Conservation (phyloP, 345 rosid species). For the Boechera retrofracta region DNA sequence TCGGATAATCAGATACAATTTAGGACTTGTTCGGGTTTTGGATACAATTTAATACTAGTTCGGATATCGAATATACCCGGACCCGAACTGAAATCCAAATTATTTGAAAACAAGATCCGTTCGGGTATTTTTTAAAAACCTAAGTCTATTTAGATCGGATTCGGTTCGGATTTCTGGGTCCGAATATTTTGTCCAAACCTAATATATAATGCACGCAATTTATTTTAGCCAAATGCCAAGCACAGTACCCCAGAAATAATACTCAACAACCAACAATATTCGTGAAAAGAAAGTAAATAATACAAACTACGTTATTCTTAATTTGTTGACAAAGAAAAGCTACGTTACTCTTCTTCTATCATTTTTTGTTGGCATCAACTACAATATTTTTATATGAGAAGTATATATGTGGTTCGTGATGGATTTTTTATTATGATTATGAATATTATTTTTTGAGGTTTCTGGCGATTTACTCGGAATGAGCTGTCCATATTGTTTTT, state of each 20-base stretch:
- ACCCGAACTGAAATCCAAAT: too few species aligned
- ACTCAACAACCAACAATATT: neutral
- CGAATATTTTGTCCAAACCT: too few species aligned
- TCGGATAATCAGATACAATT: too few species aligned
- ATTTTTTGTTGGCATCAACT: neutral
- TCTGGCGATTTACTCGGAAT: conserved; percentile 11
- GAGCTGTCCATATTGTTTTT: conserved; percentile 30
- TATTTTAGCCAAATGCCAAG: neutral
- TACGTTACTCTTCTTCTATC: neutral
- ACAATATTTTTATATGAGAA: neutral
- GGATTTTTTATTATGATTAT: neutral
- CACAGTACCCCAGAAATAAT: neutral
- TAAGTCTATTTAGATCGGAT: too few species aligned
- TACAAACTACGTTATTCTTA: neutral
- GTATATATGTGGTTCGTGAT: conserved; percentile 11
- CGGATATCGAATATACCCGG: too few species aligned
- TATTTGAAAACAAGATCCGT: too few species aligned
- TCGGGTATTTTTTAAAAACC: too few species aligned
- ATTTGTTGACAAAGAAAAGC: too few species aligned
- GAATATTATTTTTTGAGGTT: neutral
- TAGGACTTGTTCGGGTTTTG: too few species aligned
- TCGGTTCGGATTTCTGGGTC: too few species aligned
- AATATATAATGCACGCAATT: too few species aligned
- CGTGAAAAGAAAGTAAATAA: neutral
- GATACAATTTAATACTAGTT: too few species aligned